Percentiles rank a stretch among this genome's conserved stretches.
Evolutionary conservation across 192 early-diverging fungal species (phyloP).

Genomic region (Chytriomyces sp.): DNA sequence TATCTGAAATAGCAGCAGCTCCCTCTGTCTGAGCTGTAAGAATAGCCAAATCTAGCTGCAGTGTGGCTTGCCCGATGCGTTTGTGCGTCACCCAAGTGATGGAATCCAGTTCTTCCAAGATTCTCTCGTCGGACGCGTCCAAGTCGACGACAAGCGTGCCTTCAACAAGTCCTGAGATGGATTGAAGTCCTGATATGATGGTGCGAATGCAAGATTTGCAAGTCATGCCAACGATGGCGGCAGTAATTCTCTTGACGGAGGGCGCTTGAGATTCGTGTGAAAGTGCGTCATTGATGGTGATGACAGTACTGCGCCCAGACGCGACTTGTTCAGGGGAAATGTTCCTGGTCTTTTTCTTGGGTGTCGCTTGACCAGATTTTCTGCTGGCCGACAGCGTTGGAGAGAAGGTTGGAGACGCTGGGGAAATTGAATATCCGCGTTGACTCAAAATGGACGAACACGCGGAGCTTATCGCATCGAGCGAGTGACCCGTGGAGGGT

Average conservation of each 20-base stretch:
- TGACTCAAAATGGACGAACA: too few species aligned
- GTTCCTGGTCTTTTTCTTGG: too few species aligned
- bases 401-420: too few species aligned
- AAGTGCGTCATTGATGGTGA: too few species aligned
- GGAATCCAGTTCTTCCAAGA: not conserved
- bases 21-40: not conserved
- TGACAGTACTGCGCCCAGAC: too few species aligned
- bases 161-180: not conserved
- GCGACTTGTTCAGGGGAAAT: too few species aligned
- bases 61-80: not conserved
- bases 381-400: too few species aligned
- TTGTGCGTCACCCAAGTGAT: not conserved
- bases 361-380: too few species aligned
- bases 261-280: too few species aligned
- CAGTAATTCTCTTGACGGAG: conserved; percentile 3
- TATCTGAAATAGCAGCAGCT: not conserved
- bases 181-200: conserved; percentile 57
- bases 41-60: not conserved
- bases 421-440: too few species aligned
- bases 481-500: too few species aligned
- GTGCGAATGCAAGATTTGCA: conserved; percentile 84
- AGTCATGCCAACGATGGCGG: conserved; percentile 86
- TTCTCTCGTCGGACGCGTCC: not conserved
- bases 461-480: too few species aligned
- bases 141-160: not conserved